phyloP scores from a whole-genome alignment of 768 basidiomycete species.

The Mycena maculata region DNA sequence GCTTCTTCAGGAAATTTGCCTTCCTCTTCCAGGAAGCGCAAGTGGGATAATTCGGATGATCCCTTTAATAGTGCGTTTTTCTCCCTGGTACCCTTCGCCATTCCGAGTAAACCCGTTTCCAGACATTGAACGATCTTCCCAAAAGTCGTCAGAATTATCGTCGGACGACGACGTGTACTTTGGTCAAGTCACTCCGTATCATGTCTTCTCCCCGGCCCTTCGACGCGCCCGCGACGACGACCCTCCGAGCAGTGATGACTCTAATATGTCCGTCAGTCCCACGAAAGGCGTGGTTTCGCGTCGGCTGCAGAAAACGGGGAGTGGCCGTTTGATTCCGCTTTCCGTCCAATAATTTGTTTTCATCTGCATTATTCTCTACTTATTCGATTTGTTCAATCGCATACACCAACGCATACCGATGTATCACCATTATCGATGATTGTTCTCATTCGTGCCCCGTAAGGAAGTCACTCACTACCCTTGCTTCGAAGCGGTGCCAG shows the following conservation, averaged over 20 bases:
- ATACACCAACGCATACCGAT: background rate
- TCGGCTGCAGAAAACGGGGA: slow-evolving; percentile 49
- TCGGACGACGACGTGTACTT: slow-evolving; percentile 75
- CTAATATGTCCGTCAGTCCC: slow-evolving; percentile 57
- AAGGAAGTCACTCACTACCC: too few relatives aligned
- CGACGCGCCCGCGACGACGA: slow-evolving; percentile 55
- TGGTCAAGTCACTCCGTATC: slow-evolving; percentile 78
- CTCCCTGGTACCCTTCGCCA: background rate
- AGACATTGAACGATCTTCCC: background rate
- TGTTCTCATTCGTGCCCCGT: too few relatives aligned
- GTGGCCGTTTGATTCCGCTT: slow-evolving; percentile 10
- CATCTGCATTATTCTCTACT: background rate
- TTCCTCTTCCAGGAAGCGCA: slow-evolving; percentile 22
- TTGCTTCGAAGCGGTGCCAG: too few relatives aligned
- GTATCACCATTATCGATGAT: background rate
- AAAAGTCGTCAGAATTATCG: slow-evolving; percentile 43
- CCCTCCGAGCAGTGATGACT: slow-evolving; percentile 59
- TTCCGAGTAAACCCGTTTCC: slow-evolving; percentile 13
- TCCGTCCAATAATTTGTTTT: slow-evolving; percentile 1
- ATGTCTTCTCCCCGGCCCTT: slow-evolving; percentile 70
- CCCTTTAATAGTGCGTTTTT: slow-evolving; percentile 29
- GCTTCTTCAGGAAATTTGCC: background rate
- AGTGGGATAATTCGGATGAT: slow-evolving; percentile 24
- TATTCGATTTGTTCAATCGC: slow-evolving; percentile 7
- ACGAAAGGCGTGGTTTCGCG: slow-evolving; percentile 57